A percentile compares a stretch with the other conserved stretches of the same genome.
These are phyloP conservation scores for Colletotrichum echinochloae DNA, from an alignment of 2,329 filamentous ascomycete species.

Conservation along the genomic window DNA sequence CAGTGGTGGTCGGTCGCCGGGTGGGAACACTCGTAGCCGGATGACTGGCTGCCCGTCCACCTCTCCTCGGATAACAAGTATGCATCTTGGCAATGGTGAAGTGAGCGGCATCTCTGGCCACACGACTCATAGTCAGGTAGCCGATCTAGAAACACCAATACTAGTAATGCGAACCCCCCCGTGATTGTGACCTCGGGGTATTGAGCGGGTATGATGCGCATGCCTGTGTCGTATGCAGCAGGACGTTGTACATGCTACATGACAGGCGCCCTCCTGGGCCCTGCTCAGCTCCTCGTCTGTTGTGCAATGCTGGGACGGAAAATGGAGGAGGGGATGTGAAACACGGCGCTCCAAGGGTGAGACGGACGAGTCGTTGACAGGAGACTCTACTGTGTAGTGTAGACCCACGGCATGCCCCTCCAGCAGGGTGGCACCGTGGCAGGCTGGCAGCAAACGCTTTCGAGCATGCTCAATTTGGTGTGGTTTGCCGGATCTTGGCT, in stretches of 20 bases:
- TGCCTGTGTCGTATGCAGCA: slow-evolving; percentile 20
- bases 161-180: slow-evolving; percentile 14
- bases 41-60: neutral
- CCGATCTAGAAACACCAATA: slow-evolving; percentile 33
- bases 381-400: slow-evolving; percentile 18
- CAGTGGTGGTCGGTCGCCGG: slow-evolving; percentile 1
- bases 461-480: slow-evolving; percentile 13
- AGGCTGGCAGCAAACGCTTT: slow-evolving; percentile 8
- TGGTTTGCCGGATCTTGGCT: slow-evolving; percentile 15
- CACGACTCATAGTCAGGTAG: slow-evolving; percentile 1
- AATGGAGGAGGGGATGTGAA: slow-evolving; percentile 30
- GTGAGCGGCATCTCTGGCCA: slow-evolving; percentile 6
- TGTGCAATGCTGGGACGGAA: slow-evolving; percentile 18
- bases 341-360: slow-evolving; percentile 27
- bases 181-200: neutral
- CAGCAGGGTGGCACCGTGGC: neutral
- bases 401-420: slow-evolving; percentile 24
- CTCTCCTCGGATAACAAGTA: neutral
- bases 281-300: slow-evolving; percentile 10
- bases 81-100: neutral
- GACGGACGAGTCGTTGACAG: slow-evolving; percentile 34
- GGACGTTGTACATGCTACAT: neutral
- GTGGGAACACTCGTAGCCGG: neutral
- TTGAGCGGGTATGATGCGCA: slow-evolving; percentile 20
- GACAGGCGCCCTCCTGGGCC: neutral